Percentiles rank a stretch among this genome's conserved stretches.
phyloP scores from a whole-genome alignment of 2,329 filamentous ascomycete species.

The Chaetomium sp. region DNA sequence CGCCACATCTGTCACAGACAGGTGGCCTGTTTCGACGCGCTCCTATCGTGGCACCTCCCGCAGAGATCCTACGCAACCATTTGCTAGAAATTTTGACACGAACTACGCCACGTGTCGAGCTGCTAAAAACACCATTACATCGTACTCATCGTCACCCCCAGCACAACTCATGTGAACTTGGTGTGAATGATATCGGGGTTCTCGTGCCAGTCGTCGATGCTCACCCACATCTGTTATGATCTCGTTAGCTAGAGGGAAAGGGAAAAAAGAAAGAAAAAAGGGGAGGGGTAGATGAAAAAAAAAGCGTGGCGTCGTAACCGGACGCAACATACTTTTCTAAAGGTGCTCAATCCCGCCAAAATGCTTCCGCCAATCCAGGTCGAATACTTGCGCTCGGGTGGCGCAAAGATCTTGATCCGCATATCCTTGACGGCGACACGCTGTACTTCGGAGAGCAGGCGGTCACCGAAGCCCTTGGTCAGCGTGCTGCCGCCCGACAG shows the following conservation, averaged over 20 bases:
- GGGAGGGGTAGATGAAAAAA: background rate
- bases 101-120: background rate
- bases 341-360: constrained; percentile 90
- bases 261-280: background rate
- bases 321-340: constrained; percentile 69
- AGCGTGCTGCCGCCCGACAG: constrained; percentile 92
- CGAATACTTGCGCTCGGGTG: constrained; percentile 93
- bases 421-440: constrained; percentile 94
- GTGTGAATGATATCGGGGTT: constrained; percentile 98
- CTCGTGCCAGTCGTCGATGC: constrained; percentile 99
- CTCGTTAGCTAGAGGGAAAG: background rate
- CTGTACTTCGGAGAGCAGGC: constrained; percentile 86
- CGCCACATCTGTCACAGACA: too few relatives aligned
- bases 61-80: too few relatives aligned
- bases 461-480: constrained; percentile 93
- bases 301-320: background rate
- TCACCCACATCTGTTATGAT: constrained; percentile 86
- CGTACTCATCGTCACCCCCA: background rate
- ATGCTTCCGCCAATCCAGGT: constrained; percentile 99
- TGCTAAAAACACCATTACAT: background rate
- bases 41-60: too few relatives aligned
- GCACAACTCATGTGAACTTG: constrained; percentile 69
- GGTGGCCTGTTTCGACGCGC: too few relatives aligned
- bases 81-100: too few relatives aligned
- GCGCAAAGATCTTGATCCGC: constrained; percentile 98